Evolutionary conservation across 768 basidiomycete genomes (phyloP), one percentile per base, ranked within the genome.

Genomic region (Phaffia australis): DNA sequence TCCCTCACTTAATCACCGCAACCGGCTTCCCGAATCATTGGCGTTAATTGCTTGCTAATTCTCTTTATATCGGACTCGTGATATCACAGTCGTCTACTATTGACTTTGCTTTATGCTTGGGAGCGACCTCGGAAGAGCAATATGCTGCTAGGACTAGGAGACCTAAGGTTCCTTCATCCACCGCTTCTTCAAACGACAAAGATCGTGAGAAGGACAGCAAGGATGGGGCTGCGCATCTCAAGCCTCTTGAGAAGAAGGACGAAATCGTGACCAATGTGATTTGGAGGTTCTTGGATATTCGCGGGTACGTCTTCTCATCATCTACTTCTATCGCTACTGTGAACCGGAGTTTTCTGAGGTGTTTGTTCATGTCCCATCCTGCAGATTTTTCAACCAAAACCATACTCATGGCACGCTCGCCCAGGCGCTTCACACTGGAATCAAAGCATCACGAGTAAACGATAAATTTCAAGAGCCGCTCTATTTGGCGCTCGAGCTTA

Each of bases 381-480:
- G 9, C 73, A 95, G 93, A 71, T 95, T 97, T 81, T 81, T 95
- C 65, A 77, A 87, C 69, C 89, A 88, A 74, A 83, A 86, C 4
- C 94, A 98, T 77, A 84, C 82, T 49, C 94, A 95, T 75, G 88
- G 90, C 3, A 81, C 88, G 46, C 80, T 95, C 72, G 93, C 92
- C 51, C 84, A 90, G 65, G 95, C 95, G 9, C 89, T 97, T 83
- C 84, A 88, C 76, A 82, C 81, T 30, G 89, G 89, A 19, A 80
- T 93, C 74, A 83, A 84, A 71, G 81, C 80, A 46, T 84, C 88
- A 7, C 84, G 88, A 49, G 77, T 97, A 72, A 95, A 93, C 75
- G 95, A 99, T 81, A 95, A 95, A 78, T 97, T 98, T 81, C 95
- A 99, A 76, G 95, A 98, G 76, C 83, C 95, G 2, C 79, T 98